Evolutionary conservation across 495 filamentous ascomycete genomes (phyloP), one percentile per base, ranked within the genome.

Genomic region (Penicillium atrosanguineum): DNA sequence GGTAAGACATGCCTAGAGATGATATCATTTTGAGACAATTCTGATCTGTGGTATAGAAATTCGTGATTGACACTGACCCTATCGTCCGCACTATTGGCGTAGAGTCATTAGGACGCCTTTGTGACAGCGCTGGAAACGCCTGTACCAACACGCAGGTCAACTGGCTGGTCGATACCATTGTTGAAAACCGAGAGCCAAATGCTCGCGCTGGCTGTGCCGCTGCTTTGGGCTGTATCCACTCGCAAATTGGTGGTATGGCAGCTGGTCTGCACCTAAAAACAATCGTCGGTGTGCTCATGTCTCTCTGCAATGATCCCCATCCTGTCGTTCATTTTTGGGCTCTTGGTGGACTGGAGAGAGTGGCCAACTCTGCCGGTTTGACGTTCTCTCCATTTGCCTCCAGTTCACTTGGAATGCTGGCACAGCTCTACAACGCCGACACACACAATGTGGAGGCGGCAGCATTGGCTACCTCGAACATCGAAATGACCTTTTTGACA

Each of bases 251-350:
- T 50, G 94, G 94, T 57, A 97, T 99, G 92, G 95, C 95, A 51
- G 94, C 94, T 46, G 91, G 91, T n/a, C 88, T 91, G 61, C 94
- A 99, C 67, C 75, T 99, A 14, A 97, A 97, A 72, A 95, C 90
- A 7, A 97, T 99, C 46, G 83, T 95, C 34, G 89, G 91, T 16
- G 91, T 99, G 31, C 70, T 99, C 19, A 93, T 97, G 89, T 97
- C 93, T 19, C 74, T 99, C 7, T 90, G 91, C 69, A 95, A 88
- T 60, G 94, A 99, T 63, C 89, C 94, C n/a, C 93, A 97, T 57
- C 93, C 94, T 0, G 87, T 87, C 0, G 94, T 99, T 1, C 94
- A 99, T 67, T 95, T 89, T 67, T 97, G 91, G 89, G 91, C 94
- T 15, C 77, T 99, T 31, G 91, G 96, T 57, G 92, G 88, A 2